Conservation (phyloP, 2,329 filamentous ascomycete genomes). For the Coniella lustricola region DNA sequence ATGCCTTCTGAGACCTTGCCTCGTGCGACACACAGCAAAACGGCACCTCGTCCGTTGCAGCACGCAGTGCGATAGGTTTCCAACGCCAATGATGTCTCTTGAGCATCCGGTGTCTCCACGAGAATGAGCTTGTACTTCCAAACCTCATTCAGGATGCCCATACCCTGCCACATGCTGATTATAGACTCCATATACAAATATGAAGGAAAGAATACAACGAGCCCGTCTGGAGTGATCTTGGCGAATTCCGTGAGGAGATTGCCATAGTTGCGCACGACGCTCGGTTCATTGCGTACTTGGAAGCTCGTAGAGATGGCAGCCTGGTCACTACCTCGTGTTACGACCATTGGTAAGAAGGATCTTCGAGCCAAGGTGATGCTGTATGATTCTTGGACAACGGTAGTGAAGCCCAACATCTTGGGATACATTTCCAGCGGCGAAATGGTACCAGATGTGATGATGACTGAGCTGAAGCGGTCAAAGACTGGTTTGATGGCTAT, state of each 20-base stretch:
- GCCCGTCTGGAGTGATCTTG: conserved; percentile 89
- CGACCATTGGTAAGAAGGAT: conserved; percentile 97
- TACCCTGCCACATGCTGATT: conserved; percentile 98
- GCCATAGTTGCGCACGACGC: conserved; percentile 95
- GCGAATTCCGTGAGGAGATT: conserved; percentile 90
- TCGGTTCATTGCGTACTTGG: conserved; percentile 89
- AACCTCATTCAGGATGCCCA: conserved; percentile 94
- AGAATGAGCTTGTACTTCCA: conserved; percentile 99
- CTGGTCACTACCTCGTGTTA: conserved; percentile 91
- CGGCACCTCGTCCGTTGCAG: conserved; percentile 90
- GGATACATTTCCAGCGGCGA: conserved; percentile 98
- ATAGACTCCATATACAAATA: conserved; percentile 99
- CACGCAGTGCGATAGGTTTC: conserved; percentile 97
- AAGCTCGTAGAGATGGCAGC: conserved; percentile 89
- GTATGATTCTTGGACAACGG: conserved; percentile 95
- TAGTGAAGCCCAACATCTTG: conserved; percentile 91
- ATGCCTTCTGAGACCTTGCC: conserved; percentile 98
- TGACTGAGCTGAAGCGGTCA: conserved; percentile 93
- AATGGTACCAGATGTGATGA: conserved; percentile 96
- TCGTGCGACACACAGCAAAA: conserved; percentile 89
- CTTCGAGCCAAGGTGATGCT: conserved; percentile 88
- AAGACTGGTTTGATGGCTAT: conserved; percentile 98
- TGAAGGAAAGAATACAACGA: conserved; percentile 99
- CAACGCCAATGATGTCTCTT: conserved; percentile 90
- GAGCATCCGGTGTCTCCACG: conserved; percentile 93